phyloP scores from a whole-genome alignment of 495 filamentous ascomycete genomes.

The Xylaria venustula region DNA sequence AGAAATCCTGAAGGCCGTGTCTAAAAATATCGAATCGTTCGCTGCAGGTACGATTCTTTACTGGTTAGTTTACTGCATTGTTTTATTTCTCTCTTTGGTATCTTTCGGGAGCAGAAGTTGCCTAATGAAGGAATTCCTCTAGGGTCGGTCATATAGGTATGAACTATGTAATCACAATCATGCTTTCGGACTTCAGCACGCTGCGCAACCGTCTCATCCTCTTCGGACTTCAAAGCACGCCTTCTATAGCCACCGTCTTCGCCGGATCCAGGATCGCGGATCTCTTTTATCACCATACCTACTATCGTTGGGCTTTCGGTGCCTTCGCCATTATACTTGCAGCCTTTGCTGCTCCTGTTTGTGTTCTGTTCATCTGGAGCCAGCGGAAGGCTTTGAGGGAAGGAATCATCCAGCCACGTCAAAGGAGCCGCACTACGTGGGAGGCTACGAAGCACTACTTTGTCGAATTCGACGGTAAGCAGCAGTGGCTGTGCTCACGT shows the following conservation, averaged over 20 bases:
- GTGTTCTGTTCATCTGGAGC: constrained; percentile 47
- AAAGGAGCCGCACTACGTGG: constrained; percentile 38
- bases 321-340: constrained; percentile 53
- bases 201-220: constrained; percentile 57
- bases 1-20: constrained; percentile 43
- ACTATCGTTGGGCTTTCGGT: constrained; percentile 61
- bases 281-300: constrained; percentile 15
- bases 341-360: constrained; percentile 48
- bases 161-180: constrained; percentile 53
- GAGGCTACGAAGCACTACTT: constrained; percentile 55
- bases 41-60: background rate
- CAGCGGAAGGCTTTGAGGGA: constrained; percentile 46
- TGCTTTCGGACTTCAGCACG: constrained; percentile 60
- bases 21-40: constrained; percentile 35
- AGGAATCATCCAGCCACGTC: constrained; percentile 25
- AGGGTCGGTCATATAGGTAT: constrained; percentile 42
- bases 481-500: no score
- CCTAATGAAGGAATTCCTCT: constrained; percentile 34
- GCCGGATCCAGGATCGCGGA: constrained; percentile 20
- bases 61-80: no score
- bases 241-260: constrained; percentile 58
- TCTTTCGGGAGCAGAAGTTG: no score
- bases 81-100: no score
- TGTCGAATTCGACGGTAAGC: constrained; percentile 62
- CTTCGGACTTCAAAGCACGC: constrained; percentile 55